Base-by-base conservation (phyloP, 2,329 filamentous ascomycete species). In the Colletotrichum sp. region DNA sequence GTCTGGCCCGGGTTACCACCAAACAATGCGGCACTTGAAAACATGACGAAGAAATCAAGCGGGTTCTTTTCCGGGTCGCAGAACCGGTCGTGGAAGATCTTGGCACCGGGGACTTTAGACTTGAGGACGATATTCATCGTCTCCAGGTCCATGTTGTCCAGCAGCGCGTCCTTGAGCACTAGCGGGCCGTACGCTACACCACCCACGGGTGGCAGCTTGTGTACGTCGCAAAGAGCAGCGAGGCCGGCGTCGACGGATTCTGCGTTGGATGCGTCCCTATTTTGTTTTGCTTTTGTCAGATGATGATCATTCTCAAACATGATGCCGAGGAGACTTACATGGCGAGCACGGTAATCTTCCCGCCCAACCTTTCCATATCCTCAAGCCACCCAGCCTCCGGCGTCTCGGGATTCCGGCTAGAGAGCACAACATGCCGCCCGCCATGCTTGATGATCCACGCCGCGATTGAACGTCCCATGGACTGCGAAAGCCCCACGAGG, bases 161-260 rank as follows among this genome's bases (percentile, higher is more conserved):
- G 81, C 2, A 80, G 70, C 36, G 24, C 72, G 72, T 89, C 87
- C 3, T 79, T 71, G 0, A 90, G 80, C 4, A 89, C 83, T 85
- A 88, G 86, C 9, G 87, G 87, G 1, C 82, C 87, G 48, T 88
- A 82, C 2, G 81, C 82, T 0, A 88, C 84, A 13, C 88, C 88
- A 1, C 77, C 82, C 39, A 89, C 83, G 0, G 82, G 81, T 0
- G 84, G 83, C 69, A 82, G 75, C 0, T 77, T 30, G 8, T 78
- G 8, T 52, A 52, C 43, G 43, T 52, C 43, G n/a, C 39, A 3
- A 7, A 59, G 8, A 83, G 80, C 1, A 16, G 68, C 39, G 3
- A 71, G 61, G 9, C 78, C 60, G 36, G 77, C 69, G 66, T 67
- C 77, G 16, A 80, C 39, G 3, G 82, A 66, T 36, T 74, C 72